phyloP scores from a whole-genome alignment of 768 basidiomycete species.

The Boletus sp. region DNA sequence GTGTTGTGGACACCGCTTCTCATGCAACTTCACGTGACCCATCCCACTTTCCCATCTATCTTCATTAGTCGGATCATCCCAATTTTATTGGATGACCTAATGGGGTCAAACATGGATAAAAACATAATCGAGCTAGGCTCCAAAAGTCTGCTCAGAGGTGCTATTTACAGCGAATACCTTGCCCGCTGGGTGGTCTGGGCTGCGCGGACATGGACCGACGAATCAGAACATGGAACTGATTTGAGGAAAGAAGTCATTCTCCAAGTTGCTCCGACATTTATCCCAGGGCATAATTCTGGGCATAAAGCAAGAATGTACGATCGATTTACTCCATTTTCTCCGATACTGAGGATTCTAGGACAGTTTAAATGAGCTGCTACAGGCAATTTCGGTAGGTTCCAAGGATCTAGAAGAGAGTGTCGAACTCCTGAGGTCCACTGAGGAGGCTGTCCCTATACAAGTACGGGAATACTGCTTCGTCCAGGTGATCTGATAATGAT shows the following conservation, averaged over 20 bases:
- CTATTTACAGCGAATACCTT: constrained; percentile 55
- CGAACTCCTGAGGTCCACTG: constrained; percentile 15
- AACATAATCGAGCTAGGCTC: constrained; percentile 19
- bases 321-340: background rate
- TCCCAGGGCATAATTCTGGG: constrained; percentile 34
- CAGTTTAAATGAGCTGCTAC: constrained; percentile 24
- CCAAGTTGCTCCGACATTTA: constrained; percentile 47
- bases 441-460: constrained; percentile 5
- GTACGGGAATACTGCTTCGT: constrained; percentile 10
- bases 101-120: constrained; percentile 9
- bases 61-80: constrained; percentile 48
- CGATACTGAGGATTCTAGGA: constrained; percentile 6
- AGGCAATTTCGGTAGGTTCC: constrained; percentile 18
- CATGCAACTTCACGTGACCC: constrained; percentile 51
- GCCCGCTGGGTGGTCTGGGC: constrained; percentile 73
- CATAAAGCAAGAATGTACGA: constrained; percentile 37
- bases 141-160: constrained; percentile 30
- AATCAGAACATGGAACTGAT: constrained; percentile 35
- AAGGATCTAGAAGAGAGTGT: constrained; percentile 19
- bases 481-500: background rate
- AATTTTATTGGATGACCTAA: constrained; percentile 27
- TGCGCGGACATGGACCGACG: constrained; percentile 39
- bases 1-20: constrained; percentile 68
- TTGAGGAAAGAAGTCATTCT: constrained; percentile 46
- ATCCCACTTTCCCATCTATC: constrained; percentile 50